phyloP scores from a whole-genome alignment of 768 basidiomycete genomes.

The Chalciporus chontae region DNA sequence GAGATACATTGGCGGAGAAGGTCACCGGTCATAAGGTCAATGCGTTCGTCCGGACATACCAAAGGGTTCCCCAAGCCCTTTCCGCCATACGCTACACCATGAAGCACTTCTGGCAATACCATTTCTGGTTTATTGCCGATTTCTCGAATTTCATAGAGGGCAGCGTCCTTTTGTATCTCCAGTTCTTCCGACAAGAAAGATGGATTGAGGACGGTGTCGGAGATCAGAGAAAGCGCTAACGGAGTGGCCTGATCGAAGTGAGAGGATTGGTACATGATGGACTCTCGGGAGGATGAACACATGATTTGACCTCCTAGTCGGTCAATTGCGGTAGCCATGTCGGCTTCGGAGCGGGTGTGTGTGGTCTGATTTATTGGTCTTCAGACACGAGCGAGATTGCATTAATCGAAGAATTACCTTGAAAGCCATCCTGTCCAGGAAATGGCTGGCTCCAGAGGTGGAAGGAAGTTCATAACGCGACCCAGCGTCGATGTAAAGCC shows the following conservation, averaged over 20 bases:
- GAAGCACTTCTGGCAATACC: conserved; percentile 87
- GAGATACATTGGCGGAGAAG: conserved; percentile 61
- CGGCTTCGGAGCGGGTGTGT: conserved; percentile 58
- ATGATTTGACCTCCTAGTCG: conserved; percentile 87
- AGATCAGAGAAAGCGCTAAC: conserved; percentile 80
- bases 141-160: conserved; percentile 88
- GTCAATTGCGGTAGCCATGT: conserved; percentile 81
- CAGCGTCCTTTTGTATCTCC: conserved; percentile 78
- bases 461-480: conserved; percentile 78
- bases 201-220: conserved; percentile 85
- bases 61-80: conserved; percentile 87
- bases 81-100: conserved; percentile 76
- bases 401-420: conserved; percentile 53
- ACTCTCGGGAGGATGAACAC: conserved; percentile 87
- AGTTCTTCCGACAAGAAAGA: conserved; percentile 76
- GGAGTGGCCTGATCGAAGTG: conserved; percentile 84
- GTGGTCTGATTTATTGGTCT: conserved; percentile 56
- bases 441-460: conserved; percentile 82
- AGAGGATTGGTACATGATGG: conserved; percentile 97
- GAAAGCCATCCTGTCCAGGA: conserved; percentile 94
- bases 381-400: conserved; percentile 1
- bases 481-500: conserved; percentile 92
- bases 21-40: conserved; percentile 59
- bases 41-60: conserved; percentile 82
- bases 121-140: conserved; percentile 86